Percentiles rank a stretch among this genome's conserved stretches.
Conservation (phyloP, 352 stramenopile genomes). For the Thalassiosira exigua region DNA sequence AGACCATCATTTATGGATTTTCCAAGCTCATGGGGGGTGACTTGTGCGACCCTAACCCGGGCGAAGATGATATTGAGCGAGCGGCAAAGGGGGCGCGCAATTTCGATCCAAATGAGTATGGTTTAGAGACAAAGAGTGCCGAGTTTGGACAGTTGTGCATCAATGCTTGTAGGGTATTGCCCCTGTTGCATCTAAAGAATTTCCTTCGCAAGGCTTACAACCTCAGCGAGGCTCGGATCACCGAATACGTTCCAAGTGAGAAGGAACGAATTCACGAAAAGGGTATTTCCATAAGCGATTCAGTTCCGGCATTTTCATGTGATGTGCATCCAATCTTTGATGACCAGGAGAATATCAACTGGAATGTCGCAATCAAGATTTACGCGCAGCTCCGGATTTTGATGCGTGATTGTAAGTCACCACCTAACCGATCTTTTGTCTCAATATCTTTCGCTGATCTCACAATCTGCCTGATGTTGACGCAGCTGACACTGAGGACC, state of each 20-base stretch:
- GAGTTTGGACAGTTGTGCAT: constrained; percentile 74
- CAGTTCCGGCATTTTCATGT: constrained; percentile 38
- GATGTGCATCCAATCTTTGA: constrained; percentile 33
- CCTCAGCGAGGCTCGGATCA: constrained; percentile 67
- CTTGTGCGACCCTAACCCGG: constrained; percentile 56
- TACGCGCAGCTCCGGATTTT: constrained; percentile 42
- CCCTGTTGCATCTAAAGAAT: constrained; percentile 76
- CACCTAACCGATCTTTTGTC: too few species aligned
- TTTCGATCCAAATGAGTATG: constrained; percentile 41
- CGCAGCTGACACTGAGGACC: constrained; percentile 24
- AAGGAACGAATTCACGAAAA: constrained; percentile 75
- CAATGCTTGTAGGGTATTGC: constrained; percentile 59
- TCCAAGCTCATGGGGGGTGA: constrained; percentile 47
- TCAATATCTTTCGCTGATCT: neutral
- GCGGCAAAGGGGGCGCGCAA: constrained; percentile 48
- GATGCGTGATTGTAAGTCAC: constrained; percentile 49
- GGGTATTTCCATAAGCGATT: constrained; percentile 52
- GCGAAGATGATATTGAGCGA: constrained; percentile 69
- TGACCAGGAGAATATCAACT: constrained; percentile 37
- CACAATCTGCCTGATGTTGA: neutral
- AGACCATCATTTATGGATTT: constrained; percentile 50
- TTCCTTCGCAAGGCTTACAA: constrained; percentile 78
- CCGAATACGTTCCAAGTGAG: constrained; percentile 73
- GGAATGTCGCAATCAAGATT: constrained; percentile 38
- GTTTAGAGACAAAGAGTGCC: constrained; percentile 28